Evolutionary conservation across 2,329 filamentous ascomycete genomes (phyloP).

Genomic region (Hymenoscyphus fructigenus): DNA sequence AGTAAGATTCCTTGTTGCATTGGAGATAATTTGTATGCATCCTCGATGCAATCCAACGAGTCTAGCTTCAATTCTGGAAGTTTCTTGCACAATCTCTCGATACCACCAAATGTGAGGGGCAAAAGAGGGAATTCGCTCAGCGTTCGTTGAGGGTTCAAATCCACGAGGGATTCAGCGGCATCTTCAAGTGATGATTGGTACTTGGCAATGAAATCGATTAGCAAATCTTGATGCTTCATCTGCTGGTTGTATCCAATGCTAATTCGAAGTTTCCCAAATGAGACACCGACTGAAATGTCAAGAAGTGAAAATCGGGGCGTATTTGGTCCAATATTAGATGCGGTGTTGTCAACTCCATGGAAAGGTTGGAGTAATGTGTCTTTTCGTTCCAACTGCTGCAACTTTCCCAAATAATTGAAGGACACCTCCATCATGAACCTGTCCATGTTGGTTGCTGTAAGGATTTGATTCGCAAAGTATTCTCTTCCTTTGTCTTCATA

Average conservation of each 20-base stretch:
- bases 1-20: slow-evolving; percentile 25
- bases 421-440: slow-evolving; percentile 41
- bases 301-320: slow-evolving; percentile 36
- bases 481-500: slow-evolving; percentile 39
- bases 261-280: slow-evolving; percentile 11
- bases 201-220: slow-evolving; percentile 10
- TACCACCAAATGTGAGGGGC: slow-evolving; percentile 11
- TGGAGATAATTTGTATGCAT: slow-evolving; percentile 23
- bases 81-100: slow-evolving; percentile 10
- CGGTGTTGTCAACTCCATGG: neutral
- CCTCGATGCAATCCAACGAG: slow-evolving; percentile 19
- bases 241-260: slow-evolving; percentile 18
- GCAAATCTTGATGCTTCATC: slow-evolving; percentile 15
- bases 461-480: slow-evolving; percentile 41
- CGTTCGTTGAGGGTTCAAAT: slow-evolving; percentile 9
- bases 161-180: slow-evolving; percentile 3
- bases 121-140: slow-evolving; percentile 23
- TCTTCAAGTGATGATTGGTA: slow-evolving; percentile 7
- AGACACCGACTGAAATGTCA: slow-evolving; percentile 17
- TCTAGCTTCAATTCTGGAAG: slow-evolving; percentile 10
- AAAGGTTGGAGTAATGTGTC: slow-evolving; percentile 34
- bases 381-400: slow-evolving; percentile 45
- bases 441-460: slow-evolving; percentile 34
- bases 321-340: slow-evolving; percentile 20
- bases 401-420: slow-evolving; percentile 50